phyloP scores from a whole-genome alignment of 306 rosid genomes.

The Cicer arietinum region DNA sequence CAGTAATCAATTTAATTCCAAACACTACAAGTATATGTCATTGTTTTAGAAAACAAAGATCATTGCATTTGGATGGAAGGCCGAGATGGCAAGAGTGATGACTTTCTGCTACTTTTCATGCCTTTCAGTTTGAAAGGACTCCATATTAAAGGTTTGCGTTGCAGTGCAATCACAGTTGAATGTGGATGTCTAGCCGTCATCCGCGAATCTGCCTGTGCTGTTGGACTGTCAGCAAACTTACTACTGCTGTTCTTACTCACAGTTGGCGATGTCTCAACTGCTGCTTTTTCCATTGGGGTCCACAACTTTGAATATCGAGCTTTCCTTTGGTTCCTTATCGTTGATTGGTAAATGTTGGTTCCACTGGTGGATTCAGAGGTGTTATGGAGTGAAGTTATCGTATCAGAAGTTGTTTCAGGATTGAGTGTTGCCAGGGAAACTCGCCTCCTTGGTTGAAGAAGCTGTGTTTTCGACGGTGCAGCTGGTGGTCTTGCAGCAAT shows the following conservation, averaged over 20 bases:
- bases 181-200: slow-evolving; percentile 49
- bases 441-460: slow-evolving; percentile 38
- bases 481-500: slow-evolving; percentile 37
- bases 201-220: slow-evolving; percentile 52
- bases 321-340: slow-evolving; percentile 59
- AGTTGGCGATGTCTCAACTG: slow-evolving; percentile 66
- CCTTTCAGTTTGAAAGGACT: slow-evolving; percentile 76
- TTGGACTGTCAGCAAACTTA: slow-evolving; percentile 83
- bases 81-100: slow-evolving; percentile 62
- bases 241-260: slow-evolving; percentile 61
- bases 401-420: slow-evolving; percentile 61
- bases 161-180: slow-evolving; percentile 60
- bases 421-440: slow-evolving; percentile 68
- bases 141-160: slow-evolving; percentile 71
- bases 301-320: slow-evolving; percentile 72
- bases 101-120: slow-evolving; percentile 57
- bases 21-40: not conserved
- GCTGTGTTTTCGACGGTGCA: not conserved
- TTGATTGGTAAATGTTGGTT: slow-evolving; percentile 51
- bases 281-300: slow-evolving; percentile 58
- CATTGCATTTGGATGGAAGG: slow-evolving; percentile 54
- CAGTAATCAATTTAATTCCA: slow-evolving; percentile 4
- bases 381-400: slow-evolving; percentile 40
- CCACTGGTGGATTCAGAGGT: slow-evolving; percentile 50
- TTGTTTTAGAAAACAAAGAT: slow-evolving; percentile 38